A percentile compares a stretch with the other conserved stretches of the same genome.
These are phyloP conservation scores for Xerocomus minutiporus DNA, from an alignment of 1,284 basidiomycete species.

Conservation along the genomic window DNA sequence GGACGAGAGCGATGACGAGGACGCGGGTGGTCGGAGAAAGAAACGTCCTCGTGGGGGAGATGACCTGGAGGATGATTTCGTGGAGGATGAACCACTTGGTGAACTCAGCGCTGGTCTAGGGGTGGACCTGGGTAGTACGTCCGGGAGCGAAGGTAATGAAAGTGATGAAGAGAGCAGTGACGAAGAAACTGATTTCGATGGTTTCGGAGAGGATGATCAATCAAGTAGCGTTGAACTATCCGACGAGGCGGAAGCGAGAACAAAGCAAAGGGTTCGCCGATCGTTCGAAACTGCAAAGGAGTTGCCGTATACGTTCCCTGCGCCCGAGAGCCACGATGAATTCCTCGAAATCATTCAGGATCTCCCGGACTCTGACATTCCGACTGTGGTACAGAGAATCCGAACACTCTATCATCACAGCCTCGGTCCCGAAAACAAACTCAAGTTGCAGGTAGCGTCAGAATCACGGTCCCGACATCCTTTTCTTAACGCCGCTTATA, in stretches of 20 bases:
- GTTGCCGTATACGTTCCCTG: slow-evolving; percentile 89
- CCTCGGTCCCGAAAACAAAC: slow-evolving; percentile 86
- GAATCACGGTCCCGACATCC: slow-evolving; percentile 3
- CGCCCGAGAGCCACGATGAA: slow-evolving; percentile 83
- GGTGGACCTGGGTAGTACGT: slow-evolving; percentile 22
- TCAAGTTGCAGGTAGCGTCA: slow-evolving; percentile 73
- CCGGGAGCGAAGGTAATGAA: slow-evolving; percentile 33
- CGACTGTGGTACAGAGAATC: slow-evolving; percentile 87
- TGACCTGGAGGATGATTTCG: slow-evolving; percentile 91
- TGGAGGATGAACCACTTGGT: slow-evolving; percentile 45
- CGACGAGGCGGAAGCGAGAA: slow-evolving; percentile 36
- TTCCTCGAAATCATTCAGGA: slow-evolving; percentile 79
- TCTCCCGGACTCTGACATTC: slow-evolving; percentile 68
- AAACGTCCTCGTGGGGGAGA: slow-evolving; percentile 61
- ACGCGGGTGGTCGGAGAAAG: slow-evolving; percentile 35
- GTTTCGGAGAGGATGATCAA: slow-evolving; percentile 35
- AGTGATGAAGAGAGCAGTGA: slow-evolving; percentile 39
- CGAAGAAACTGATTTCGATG: slow-evolving; percentile 36
- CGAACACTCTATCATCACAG: slow-evolving; percentile 89
- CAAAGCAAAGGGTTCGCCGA: slow-evolving; percentile 27
- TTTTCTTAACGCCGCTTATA: slow-evolving; percentile 29
- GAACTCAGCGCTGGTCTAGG: slow-evolving; percentile 53
- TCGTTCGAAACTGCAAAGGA: slow-evolving; percentile 41
- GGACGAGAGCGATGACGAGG: slow-evolving; percentile 57
- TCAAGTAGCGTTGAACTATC: slow-evolving; percentile 33